These are phyloP conservation scores for Medicago arabica DNA, from an alignment of 306 rosid genomes.

Conservation along the genomic window DNA sequence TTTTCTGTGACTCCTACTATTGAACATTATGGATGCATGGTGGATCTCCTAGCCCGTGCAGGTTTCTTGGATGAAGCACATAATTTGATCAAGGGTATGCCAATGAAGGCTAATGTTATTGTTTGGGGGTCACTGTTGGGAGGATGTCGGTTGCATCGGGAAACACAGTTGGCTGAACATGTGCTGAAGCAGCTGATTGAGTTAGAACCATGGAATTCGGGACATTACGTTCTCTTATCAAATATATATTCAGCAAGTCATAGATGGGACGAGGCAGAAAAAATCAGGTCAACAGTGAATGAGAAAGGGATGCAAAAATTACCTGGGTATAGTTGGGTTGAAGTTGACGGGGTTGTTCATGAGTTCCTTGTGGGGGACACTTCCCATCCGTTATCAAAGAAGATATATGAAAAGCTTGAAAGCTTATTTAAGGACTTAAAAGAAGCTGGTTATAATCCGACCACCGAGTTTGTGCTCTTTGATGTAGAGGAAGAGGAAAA, in stretches of 20 bases:
- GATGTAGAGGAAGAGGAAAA: constrained; percentile 83
- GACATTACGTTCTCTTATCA: constrained; percentile 71
- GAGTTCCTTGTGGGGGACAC: constrained; percentile 77
- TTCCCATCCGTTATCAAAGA: constrained; percentile 60
- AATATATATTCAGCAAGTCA: constrained; percentile 72
- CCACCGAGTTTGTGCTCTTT: constrained; percentile 73
- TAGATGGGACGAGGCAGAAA: constrained; percentile 73
- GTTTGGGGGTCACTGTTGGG: constrained; percentile 80
- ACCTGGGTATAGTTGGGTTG: constrained; percentile 77
- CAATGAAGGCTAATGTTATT: constrained; percentile 65
- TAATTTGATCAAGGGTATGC: constrained; percentile 61
- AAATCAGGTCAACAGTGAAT: constrained; percentile 58
- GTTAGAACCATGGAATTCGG: constrained; percentile 83
- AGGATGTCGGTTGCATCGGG: constrained; percentile 70
- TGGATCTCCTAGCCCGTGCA: constrained; percentile 78
- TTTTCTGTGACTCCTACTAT: constrained; percentile 62
- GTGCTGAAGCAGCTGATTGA: constrained; percentile 68
- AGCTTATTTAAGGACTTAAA: constrained; percentile 62
- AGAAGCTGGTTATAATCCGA: constrained; percentile 72
- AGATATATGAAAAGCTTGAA: constrained; percentile 68
- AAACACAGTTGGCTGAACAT: constrained; percentile 64
- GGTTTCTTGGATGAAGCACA: constrained; percentile 69
- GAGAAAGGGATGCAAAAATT: constrained; percentile 65
- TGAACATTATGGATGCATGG: constrained; percentile 84
- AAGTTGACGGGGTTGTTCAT: constrained; percentile 65